Percentiles rank a stretch among this genome's conserved stretches.
These are phyloP conservation scores for Hagleromyces aurorensis DNA, from an alignment of 805 yeast genomes.

Conservation along the genomic window DNA sequence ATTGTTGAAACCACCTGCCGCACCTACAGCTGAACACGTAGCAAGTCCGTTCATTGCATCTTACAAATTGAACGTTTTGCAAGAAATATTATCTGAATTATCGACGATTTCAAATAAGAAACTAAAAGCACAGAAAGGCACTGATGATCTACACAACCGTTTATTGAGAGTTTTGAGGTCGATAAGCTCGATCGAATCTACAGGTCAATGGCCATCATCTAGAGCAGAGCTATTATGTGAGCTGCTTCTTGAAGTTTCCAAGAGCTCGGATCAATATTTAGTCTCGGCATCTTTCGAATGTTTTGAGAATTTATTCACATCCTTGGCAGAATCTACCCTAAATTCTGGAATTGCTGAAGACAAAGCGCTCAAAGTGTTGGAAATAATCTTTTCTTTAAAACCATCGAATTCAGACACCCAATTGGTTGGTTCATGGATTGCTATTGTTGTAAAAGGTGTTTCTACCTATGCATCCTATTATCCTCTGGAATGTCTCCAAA, in stretches of 20 bases:
- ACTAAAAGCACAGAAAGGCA: slow-evolving; percentile 26
- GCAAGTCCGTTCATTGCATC: slow-evolving; percentile 67
- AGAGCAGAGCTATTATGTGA: slow-evolving; percentile 71
- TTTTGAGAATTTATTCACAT: slow-evolving; percentile 36
- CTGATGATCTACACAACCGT: slow-evolving; percentile 46
- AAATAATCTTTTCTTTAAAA: slow-evolving; percentile 66
- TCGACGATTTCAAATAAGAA: slow-evolving; percentile 31
- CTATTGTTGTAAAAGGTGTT: slow-evolving; percentile 81
- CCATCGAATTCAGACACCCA: slow-evolving; percentile 80
- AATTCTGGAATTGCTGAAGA: slow-evolving; percentile 52
- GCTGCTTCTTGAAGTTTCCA: slow-evolving; percentile 62
- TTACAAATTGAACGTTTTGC: slow-evolving; percentile 50
- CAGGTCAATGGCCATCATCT: slow-evolving; percentile 75
- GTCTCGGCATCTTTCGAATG: slow-evolving; percentile 79
- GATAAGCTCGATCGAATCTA: slow-evolving; percentile 57
- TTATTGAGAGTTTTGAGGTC: slow-evolving; percentile 74
- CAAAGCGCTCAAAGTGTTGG: slow-evolving; percentile 54
- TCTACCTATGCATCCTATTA: slow-evolving; percentile 46
- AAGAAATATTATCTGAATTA: slow-evolving; percentile 36
- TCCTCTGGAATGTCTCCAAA: slow-evolving; percentile 43
- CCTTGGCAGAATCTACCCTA: slow-evolving; percentile 30
- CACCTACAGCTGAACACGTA: slow-evolving; percentile 71
- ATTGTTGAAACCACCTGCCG: slow-evolving; percentile 58
- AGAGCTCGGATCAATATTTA: slow-evolving; percentile 75
- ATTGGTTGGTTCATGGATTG: slow-evolving; percentile 90